Percentiles rank a stretch among this genome's conserved stretches.
Evolutionary conservation across 768 basidiomycete genomes (phyloP).

Genomic region (Termitomyces eurrhizus): DNA sequence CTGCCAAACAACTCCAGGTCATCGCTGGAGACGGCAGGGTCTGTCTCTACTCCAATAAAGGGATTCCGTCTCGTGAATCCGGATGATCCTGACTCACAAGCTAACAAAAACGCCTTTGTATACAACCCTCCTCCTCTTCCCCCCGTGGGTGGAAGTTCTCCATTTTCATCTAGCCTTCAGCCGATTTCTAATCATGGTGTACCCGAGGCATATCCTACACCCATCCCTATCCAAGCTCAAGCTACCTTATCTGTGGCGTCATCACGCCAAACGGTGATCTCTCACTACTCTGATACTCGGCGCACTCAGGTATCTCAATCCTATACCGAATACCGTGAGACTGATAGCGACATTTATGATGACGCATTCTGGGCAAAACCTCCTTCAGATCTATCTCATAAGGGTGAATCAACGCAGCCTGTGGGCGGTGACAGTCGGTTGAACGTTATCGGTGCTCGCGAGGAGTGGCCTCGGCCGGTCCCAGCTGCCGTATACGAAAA

Average conservation of each 20-base stretch:
- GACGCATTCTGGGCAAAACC: constrained; percentile 29
- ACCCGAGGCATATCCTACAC: constrained; percentile 2
- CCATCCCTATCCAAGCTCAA: not conserved
- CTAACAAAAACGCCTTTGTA: constrained; percentile 12
- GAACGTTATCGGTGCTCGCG: constrained; percentile 1
- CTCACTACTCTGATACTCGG: not conserved
- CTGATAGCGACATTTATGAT: constrained; percentile 16
- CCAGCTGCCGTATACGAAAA: constrained; percentile 78
- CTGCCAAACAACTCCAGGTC: constrained; percentile 11
- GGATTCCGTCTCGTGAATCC: constrained; percentile 29
- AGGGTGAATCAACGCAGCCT: not conserved
- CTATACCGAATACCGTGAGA: not conserved
- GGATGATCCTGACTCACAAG: constrained; percentile 26
- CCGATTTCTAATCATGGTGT: constrained; percentile 8
- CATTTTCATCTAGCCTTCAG: constrained; percentile 16
- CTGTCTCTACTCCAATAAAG: constrained; percentile 18
- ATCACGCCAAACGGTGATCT: not conserved
- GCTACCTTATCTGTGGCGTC: not conserved
- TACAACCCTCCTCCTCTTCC: constrained; percentile 21
- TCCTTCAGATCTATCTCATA: constrained; percentile 20
- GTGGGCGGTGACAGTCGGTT: not conserved
- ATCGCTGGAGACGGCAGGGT: constrained; percentile 13
- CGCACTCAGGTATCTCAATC: not conserved
- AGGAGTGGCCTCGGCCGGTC: constrained; percentile 54
- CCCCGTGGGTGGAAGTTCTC: constrained; percentile 4